phyloP scores from a whole-genome alignment of 1,284 basidiomycete species.

The Moesziomyces sp. region DNA sequence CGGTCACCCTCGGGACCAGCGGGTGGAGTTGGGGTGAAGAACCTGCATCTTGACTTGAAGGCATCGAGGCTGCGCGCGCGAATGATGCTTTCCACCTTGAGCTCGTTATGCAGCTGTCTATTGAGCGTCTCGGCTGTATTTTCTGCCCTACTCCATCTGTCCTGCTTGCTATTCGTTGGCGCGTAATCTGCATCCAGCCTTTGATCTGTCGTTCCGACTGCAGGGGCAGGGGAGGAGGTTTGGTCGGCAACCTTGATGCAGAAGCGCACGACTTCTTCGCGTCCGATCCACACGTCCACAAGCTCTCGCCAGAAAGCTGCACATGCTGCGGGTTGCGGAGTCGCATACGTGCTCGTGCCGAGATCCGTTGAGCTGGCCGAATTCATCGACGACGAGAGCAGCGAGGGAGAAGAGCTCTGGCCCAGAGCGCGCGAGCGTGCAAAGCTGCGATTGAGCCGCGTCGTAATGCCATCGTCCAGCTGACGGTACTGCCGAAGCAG shows the following conservation, averaged over 20 bases:
- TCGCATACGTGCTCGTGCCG: conserved; percentile 56
- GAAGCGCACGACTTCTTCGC: conserved; percentile 58
- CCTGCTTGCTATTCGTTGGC: not conserved
- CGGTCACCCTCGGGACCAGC: conserved; percentile 30
- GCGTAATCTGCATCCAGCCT: conserved; percentile 48
- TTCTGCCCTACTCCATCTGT: conserved; percentile 32
- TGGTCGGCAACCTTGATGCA: conserved; percentile 52
- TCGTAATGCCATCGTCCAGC: conserved; percentile 62
- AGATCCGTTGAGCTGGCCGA: conserved; percentile 44
- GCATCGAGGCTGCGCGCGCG: conserved; percentile 55
- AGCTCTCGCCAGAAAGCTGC: conserved; percentile 57
- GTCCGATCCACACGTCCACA: conserved; percentile 55
- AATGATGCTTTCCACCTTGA: conserved; percentile 59
- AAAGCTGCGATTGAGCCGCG: conserved; percentile 55
- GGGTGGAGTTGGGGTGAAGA: conserved; percentile 38
- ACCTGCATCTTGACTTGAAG: conserved; percentile 58
- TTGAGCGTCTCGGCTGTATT: conserved; percentile 20
- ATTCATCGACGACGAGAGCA: conserved; percentile 36
- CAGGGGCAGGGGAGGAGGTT: not conserved
- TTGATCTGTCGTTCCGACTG: conserved; percentile 9
- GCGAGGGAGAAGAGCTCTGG: conserved; percentile 46
- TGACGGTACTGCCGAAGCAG: conserved; percentile 60
- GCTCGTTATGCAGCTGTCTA: conserved; percentile 60
- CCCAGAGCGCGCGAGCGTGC: conserved; percentile 56
- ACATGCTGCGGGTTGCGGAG: conserved; percentile 38